These are phyloP conservation scores for Neoarthrinium moseri DNA, from an alignment of 2,329 filamentous ascomycete genomes.

Conservation along the genomic window DNA sequence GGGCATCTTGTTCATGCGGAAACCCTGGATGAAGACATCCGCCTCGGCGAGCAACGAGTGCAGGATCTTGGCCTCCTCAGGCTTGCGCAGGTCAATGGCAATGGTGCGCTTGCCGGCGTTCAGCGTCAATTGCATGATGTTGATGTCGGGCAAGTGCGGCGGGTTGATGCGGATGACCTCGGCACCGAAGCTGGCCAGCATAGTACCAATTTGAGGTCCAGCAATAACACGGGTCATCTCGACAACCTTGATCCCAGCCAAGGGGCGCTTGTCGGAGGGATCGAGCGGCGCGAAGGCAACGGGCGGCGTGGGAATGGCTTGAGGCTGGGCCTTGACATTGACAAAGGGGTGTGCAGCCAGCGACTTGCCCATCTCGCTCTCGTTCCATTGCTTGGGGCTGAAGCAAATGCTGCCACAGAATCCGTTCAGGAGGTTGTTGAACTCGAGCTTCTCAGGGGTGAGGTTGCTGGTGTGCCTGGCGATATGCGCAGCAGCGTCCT, in stretches of 20 bases:
- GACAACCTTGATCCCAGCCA: slow-evolving; percentile 48
- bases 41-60: slow-evolving; percentile 42
- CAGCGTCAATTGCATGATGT: slow-evolving; percentile 36
- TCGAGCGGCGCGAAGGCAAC: slow-evolving; percentile 29
- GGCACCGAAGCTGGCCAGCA: slow-evolving; percentile 42
- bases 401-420: slow-evolving; percentile 44
- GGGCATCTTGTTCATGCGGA: slow-evolving; percentile 42
- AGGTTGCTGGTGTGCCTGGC: slow-evolving; percentile 29
- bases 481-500: slow-evolving; percentile 30
- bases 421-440: slow-evolving; percentile 37
- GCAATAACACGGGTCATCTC: slow-evolving; percentile 49
- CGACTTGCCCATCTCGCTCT: slow-evolving; percentile 40
- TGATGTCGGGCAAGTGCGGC: slow-evolving; percentile 40
- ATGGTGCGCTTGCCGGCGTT: slow-evolving; percentile 47
- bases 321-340: slow-evolving; percentile 33
- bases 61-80: slow-evolving; percentile 36
- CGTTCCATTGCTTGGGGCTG: slow-evolving; percentile 40
- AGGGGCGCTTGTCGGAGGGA: slow-evolving; percentile 28
- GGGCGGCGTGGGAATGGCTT: slow-evolving; percentile 31
- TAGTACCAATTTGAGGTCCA: slow-evolving; percentile 41
- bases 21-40: slow-evolving; percentile 55
- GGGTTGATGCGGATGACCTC: slow-evolving; percentile 45
- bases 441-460: slow-evolving; percentile 38
- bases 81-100: slow-evolving; percentile 43
- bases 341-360: slow-evolving; percentile 40